Conservation (phyloP, 2,329 filamentous ascomycete genomes). For the Neocatenulostroma microsporum region DNA sequence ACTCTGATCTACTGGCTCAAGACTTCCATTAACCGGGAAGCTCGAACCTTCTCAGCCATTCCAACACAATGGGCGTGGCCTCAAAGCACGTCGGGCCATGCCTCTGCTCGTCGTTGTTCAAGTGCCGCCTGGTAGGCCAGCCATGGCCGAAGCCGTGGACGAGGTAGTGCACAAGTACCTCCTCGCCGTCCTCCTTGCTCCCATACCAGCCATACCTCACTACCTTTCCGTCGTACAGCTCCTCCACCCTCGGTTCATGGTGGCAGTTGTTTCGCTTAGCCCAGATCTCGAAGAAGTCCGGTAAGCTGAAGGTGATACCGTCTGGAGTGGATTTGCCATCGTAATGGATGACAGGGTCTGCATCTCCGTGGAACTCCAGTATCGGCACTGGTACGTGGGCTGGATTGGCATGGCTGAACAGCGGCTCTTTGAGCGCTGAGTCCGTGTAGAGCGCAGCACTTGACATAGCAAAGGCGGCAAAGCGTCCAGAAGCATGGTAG, state of each 20-base stretch:
- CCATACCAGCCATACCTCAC: constrained; percentile 4
- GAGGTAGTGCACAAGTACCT: constrained; percentile 9
- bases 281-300: constrained; percentile 10
- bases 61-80: background rate
- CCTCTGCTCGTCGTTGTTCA: background rate
- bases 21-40: no score
- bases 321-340: constrained; percentile 21
- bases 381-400: constrained; percentile 22
- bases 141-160: constrained; percentile 10
- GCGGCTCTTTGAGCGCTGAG: constrained; percentile 7
- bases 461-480: constrained; percentile 42
- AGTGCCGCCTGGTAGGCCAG: constrained; percentile 5
- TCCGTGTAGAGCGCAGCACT: constrained; percentile 36
- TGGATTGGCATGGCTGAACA: constrained; percentile 6
- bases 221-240: constrained; percentile 9
- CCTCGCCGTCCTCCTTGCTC: constrained; percentile 2
- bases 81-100: background rate
- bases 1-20: no score
- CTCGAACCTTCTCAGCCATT: background rate
- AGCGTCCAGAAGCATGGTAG: constrained; percentile 26
- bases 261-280: constrained; percentile 8
- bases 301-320: constrained; percentile 1
- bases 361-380: constrained; percentile 34
- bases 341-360: constrained; percentile 32
- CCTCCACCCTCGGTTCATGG: background rate